Conservation (phyloP, 805 yeast species). For the Barnettozyma californica region DNA sequence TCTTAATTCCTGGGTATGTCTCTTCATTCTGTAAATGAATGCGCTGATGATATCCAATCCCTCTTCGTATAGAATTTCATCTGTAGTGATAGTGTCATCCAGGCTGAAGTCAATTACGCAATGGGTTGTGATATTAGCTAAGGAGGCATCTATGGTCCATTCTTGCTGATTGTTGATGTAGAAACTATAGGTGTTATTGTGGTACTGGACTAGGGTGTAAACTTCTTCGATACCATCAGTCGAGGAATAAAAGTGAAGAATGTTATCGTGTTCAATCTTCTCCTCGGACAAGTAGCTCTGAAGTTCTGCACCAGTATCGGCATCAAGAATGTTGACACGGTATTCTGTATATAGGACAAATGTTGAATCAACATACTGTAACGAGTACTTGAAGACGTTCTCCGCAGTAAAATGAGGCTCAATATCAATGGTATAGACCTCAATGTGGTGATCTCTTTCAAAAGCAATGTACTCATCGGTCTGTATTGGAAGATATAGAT, state of each 20-base stretch:
- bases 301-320: constrained; percentile 23
- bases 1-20: constrained; percentile 22
- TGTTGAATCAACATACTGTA: constrained; percentile 13
- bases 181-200: constrained; percentile 10
- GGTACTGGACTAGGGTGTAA: constrained; percentile 11
- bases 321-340: constrained; percentile 20
- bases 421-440: constrained; percentile 13
- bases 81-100: constrained; percentile 20
- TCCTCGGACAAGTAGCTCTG: constrained; percentile 15
- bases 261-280: constrained; percentile 5
- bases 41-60: constrained; percentile 26
- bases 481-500: constrained; percentile 15
- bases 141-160: constrained; percentile 43
- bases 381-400: constrained; percentile 19
- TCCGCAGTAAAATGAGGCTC: constrained; percentile 16
- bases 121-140: constrained; percentile 33
- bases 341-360: constrained; percentile 22
- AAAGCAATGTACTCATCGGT: constrained; percentile 19
- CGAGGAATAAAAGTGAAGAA: background rate
- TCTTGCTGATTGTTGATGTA: constrained; percentile 8
- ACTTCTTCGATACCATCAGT: constrained; percentile 15
- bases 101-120: constrained; percentile 24
- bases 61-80: constrained; percentile 30
- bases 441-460: constrained; percentile 18
- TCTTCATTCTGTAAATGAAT: constrained; percentile 27